Base-by-base conservation (phyloP, 176 grass and related monocot genomes). In the Ampelocalamus luodianensis region DNA sequence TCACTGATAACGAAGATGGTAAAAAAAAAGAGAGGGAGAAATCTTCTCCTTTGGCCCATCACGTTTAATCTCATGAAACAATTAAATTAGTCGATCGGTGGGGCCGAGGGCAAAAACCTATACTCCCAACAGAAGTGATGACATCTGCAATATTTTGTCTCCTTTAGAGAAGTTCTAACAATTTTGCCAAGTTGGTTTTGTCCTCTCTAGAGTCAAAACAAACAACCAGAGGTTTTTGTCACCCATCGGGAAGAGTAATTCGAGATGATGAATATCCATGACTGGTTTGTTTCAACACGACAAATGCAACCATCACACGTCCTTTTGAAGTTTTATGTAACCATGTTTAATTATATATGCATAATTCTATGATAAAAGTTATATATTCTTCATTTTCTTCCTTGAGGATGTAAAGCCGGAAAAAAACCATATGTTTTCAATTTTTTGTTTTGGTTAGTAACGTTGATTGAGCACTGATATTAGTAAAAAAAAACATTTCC, bases 161-260 rank as follows among this genome's bases (percentile, higher is more conserved):
- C 40, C 1, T n/a, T 5, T 10, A 17, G 10, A 65, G 16, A 76
- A 50, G 60, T 54, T 45, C 24, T 0, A 29, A 44, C 46, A 36
- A 23, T 4, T 54, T 42, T 67, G 13, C 44, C 20, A 65, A 74
- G 27, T 74, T 83, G 54, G 16, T 51, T 23, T 83, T 49, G 81
- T 49, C 18, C 29, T 42, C 11, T 45, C 37, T 32, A 20, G n/a
- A 71, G 15, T 13, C 3, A 20, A 71, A 20, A 18, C 14, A 15
- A 18, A 45, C 53, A 48, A 71, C 15, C 8, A 43, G 15, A 10
- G 1, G 3, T 44, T 82, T 44, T 55, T 39, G 10, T 81, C 80
- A 62, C 38, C 3, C 2, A n/a, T n/a, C n/a, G n/a, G n/a, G n/a
- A n/a, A n/a, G 69, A 32, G 6, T 24, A 50, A 49, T 17, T 50